phyloP scores from a whole-genome alignment of 371 early-diverging fungal species.

The Parasitella parasitica region DNA sequence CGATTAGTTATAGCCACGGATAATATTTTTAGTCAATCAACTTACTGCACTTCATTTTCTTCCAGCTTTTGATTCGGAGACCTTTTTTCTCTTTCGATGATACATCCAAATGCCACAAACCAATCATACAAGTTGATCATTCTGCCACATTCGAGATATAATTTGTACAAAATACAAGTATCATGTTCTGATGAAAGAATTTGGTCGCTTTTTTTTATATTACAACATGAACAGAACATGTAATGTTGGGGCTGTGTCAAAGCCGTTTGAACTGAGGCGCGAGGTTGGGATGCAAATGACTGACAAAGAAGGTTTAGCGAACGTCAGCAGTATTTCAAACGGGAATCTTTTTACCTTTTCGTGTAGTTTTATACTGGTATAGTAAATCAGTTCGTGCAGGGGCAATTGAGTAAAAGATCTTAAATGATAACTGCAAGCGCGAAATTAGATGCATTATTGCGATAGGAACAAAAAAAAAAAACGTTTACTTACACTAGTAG shows the following conservation, averaged over 20 bases:
- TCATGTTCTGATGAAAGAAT: conserved; percentile 72
- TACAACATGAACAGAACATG: conserved; percentile 75
- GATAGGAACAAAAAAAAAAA: neutral
- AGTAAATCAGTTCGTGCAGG: conserved; percentile 76
- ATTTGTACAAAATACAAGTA: conserved; percentile 79
- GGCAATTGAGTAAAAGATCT: conserved; percentile 57
- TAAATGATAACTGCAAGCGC: conserved; percentile 41
- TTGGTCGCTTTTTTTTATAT: conserved; percentile 31
- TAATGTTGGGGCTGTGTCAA: conserved; percentile 76
- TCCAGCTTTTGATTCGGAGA: conserved; percentile 27
- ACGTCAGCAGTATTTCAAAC: neutral
- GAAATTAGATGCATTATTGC: neutral
- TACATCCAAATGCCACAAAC: conserved; percentile 78
- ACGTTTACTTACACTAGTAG: conserved; percentile 40
- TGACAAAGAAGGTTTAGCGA: conserved; percentile 13
- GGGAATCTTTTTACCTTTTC: conserved; percentile 58
- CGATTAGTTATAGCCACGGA: neutral
- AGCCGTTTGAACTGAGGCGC: conserved; percentile 82
- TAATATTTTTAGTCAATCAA: neutral
- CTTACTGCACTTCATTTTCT: conserved; percentile 52
- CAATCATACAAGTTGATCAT: conserved; percentile 93
- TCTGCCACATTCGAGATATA: conserved; percentile 89
- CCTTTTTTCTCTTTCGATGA: conserved; percentile 57
- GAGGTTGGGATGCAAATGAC: conserved; percentile 83
- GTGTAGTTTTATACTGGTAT: conserved; percentile 63